Base-by-base conservation (phyloP, 495 filamentous ascomycete genomes). In the Lasiosphaeria miniovina region DNA sequence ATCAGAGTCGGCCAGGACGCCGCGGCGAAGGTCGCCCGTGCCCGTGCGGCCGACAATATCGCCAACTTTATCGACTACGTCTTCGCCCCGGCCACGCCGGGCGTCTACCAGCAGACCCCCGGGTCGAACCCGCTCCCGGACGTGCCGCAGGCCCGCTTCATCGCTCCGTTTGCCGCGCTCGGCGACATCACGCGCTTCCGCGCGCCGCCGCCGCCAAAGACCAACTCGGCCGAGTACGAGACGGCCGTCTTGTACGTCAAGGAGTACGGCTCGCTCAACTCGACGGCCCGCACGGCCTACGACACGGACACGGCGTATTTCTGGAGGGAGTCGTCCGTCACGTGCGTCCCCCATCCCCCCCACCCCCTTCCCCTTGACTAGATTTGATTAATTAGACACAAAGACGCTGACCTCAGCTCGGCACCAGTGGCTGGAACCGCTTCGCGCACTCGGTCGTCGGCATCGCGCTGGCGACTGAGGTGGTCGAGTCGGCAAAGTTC, bases 281-380 rank as follows among this genome's bases (percentile, higher is more conserved):
- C 69, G 12, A 68, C 67, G 3, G 55, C 43, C 11, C 40, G 69
- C 4, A 57, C 51, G 15, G 15, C 59, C 3, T 67, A 65, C 15
- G 63, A 73, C 41, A 73, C 71, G 5, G 67, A 73, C 1, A 67
- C 69, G 4, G 71, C 71, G 10, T 71, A 70, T 50, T 70, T 71
- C 49, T 73, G 71, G 71, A 53, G 69, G 6, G 71, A 71, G 49
- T 70, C 67, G 4, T 65, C 62, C n/a, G 58, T 69, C n/a, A 68
- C 58, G 69, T 71, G 35, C 57, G 69, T 58, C n/a, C 4, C 12
- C 36, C 12, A 5, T 14, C 11, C 54, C 9, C 6, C 15, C 45
- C 7, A n/a, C 14, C 3, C 11, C 36, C 8, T 9, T 32, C 17
- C 4, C 52, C 24, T 31, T 2, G 32, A 43, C 14, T 38, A 35